Evolutionary conservation across 441 rosid species (phyloP).

Genomic region (Pelargonium citronellum): DNA sequence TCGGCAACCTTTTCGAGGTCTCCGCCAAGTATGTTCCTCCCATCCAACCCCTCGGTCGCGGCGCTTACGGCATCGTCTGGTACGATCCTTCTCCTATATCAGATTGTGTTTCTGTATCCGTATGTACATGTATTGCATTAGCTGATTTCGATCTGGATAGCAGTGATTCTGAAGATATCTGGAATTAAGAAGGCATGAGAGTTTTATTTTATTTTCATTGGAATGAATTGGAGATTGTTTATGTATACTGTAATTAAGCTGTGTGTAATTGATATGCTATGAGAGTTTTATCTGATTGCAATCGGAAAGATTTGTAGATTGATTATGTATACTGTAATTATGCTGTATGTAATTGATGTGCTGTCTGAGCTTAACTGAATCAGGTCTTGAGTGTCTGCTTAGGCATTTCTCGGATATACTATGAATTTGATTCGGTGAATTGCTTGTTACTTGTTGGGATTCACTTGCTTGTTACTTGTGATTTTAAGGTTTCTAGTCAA

Average conservation of each 20-base stretch:
- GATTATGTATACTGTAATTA: not conserved
- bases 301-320: not conserved
- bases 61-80: constrained; percentile 83
- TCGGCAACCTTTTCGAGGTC: constrained; percentile 78
- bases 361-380: not conserved
- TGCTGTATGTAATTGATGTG: not conserved
- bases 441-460: not conserved
- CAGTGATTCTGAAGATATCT: not conserved
- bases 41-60: constrained; percentile 78
- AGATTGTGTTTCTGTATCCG: not conserved
- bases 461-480: not conserved
- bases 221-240: not conserved
- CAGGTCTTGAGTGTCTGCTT: not conserved
- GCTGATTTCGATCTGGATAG: not conserved
- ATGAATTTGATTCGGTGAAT: not conserved
- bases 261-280: not conserved
- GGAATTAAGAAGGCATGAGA: not conserved
- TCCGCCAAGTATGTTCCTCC: constrained; percentile 82
- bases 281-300: not conserved
- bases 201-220: not conserved
- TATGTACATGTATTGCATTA: not conserved
- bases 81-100: constrained; percentile 19
- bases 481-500: not conserved
- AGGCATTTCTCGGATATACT: not conserved
- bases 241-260: not conserved